Evolutionary conservation across 2,329 filamentous ascomycete species (phyloP).

Genomic region (Cyphellophora attinorum): DNA sequence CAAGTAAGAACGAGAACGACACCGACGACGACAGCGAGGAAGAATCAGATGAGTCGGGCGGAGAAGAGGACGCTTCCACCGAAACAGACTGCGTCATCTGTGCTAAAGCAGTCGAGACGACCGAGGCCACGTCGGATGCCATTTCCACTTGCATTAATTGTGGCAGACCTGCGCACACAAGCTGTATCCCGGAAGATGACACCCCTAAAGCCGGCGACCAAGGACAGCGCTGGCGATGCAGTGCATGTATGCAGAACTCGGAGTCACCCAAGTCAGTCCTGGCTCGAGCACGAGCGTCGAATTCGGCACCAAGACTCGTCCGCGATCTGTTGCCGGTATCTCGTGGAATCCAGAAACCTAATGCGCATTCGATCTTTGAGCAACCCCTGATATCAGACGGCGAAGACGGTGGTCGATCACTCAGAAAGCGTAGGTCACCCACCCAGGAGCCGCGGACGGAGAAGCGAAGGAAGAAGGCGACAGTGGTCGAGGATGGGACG

Average conservation of each 20-base stretch:
- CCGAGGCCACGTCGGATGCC: too few relatives aligned
- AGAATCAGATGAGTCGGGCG: slow-evolving; percentile 35
- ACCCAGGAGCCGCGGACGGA: slow-evolving; percentile 41
- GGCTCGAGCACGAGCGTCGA: slow-evolving; percentile 44
- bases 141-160: too few relatives aligned
- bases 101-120: too few relatives aligned
- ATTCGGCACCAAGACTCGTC: slow-evolving; percentile 56
- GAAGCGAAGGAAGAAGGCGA: slow-evolving; percentile 13
- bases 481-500: slow-evolving; percentile 5
- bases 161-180: slow-evolving; percentile 84
- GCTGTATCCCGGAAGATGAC: slow-evolving; percentile 72
- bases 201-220: too few relatives aligned
- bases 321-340: slow-evolving; percentile 64
- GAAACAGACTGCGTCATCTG: slow-evolving; percentile 55
- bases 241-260: slow-evolving; percentile 34
- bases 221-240: slow-evolving; percentile 19
- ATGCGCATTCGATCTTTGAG: slow-evolving; percentile 64
- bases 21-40: slow-evolving; percentile 18
- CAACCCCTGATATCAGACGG: slow-evolving; percentile 18
- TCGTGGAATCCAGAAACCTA: slow-evolving; percentile 53
- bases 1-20: slow-evolving; percentile 4
- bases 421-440: slow-evolving; percentile 78
- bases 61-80: slow-evolving; percentile 9
- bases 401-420: slow-evolving; percentile 60
- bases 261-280: slow-evolving; percentile 29